A percentile compares a stretch with the other conserved stretches of the same genome.
phyloP scores from a whole-genome alignment of 129 eudicot genomes.

The Artemisia argyi region DNA sequence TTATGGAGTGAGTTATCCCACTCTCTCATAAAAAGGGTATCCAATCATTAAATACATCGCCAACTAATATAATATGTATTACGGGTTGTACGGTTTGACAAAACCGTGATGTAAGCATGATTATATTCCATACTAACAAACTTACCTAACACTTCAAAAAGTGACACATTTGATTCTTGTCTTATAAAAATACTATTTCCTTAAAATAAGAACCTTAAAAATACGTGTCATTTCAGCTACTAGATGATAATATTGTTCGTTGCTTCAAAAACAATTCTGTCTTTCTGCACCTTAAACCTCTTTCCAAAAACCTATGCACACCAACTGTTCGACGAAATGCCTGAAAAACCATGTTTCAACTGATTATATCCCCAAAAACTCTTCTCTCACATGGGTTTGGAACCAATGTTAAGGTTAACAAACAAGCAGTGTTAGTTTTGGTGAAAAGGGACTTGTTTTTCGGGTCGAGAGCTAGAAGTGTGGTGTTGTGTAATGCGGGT shows the following conservation, averaged over 20 bases:
- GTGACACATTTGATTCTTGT: no score
- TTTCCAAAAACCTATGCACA: not conserved
- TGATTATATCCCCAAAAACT: conserved; percentile 26
- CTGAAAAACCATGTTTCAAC: conserved; percentile 65
- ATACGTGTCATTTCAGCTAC: no score
- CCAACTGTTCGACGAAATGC: conserved; percentile 83
- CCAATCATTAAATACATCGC: no score
- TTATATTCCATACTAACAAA: no score
- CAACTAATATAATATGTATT: no score
- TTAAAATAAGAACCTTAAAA: no score
- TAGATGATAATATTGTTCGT: conserved; percentile 5
- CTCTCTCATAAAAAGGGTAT: no score
- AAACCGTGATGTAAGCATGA: no score
- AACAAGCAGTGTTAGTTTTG: not conserved
- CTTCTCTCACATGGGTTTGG: not conserved
- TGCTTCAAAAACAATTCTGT: conserved; percentile 21
- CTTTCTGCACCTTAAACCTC: not conserved
- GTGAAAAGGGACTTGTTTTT: conserved; percentile 7
- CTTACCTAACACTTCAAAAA: no score
- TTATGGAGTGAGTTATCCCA: no score
- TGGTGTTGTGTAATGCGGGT: conserved; percentile 40
- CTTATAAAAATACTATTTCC: no score
- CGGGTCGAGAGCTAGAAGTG: conserved; percentile 24
- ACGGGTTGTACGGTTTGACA: no score
- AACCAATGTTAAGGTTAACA: conserved; percentile 17